Percentiles rank a stretch among this genome's conserved stretches.
These are phyloP conservation scores for Leishmania gerbilli DNA, from an alignment of 208 protist genomes.

Conservation along the genomic window DNA sequence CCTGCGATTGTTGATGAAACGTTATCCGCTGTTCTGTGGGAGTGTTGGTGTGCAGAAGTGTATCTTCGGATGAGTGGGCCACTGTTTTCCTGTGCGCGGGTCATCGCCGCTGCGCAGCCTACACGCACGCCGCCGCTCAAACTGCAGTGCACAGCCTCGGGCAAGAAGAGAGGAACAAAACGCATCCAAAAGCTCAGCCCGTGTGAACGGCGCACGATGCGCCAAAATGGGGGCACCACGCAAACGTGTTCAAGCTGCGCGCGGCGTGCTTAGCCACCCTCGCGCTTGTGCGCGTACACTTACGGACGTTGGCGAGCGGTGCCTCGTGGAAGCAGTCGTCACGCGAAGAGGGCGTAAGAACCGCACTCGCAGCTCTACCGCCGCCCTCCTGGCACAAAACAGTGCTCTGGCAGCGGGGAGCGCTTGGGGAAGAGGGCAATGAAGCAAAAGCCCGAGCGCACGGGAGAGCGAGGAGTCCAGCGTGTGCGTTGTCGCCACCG, in stretches of 20 bases:
- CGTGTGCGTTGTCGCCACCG: background rate
- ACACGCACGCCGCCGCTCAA: background rate
- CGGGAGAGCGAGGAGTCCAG: background rate
- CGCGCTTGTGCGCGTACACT: background rate
- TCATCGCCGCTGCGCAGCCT: background rate
- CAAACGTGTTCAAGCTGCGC: too few species aligned
- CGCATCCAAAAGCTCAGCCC: background rate
- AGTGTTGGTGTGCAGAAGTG: background rate
- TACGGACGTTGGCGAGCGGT: background rate
- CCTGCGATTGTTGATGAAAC: slow-evolving; percentile 1
- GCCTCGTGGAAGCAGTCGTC: background rate
- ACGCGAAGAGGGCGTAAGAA: background rate
- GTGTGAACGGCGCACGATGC: background rate
- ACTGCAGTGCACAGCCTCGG: background rate
- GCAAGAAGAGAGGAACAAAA: background rate
- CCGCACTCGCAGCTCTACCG: background rate
- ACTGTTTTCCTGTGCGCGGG: background rate
- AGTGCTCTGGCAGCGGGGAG: background rate
- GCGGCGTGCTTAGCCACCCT: background rate
- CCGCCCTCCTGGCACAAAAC: background rate
- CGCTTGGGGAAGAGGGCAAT: background rate
- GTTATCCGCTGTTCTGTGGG: background rate
- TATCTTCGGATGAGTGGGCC: background rate
- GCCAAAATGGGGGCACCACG: background rate
- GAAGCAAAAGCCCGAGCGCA: background rate